These are phyloP conservation scores for Rosa hybrid DNA, from an alignment of 331 rosid species.

Conservation along the genomic window DNA sequence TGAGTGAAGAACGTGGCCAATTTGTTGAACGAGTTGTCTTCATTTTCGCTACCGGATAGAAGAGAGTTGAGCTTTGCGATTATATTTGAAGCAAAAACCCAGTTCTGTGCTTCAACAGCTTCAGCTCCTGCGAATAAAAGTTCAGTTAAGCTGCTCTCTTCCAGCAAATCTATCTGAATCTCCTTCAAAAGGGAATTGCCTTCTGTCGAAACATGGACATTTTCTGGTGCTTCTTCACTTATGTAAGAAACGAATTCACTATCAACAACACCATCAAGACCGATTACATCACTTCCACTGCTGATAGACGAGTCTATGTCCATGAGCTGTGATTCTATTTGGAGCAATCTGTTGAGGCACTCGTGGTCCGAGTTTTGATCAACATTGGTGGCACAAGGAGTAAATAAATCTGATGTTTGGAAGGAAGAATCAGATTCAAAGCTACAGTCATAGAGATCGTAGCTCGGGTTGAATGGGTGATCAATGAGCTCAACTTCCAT, in stretches of 20 bases:
- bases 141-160: neutral
- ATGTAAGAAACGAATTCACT: neutral
- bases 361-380: neutral
- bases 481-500: slow-evolving; percentile 2
- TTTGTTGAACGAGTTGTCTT: neutral
- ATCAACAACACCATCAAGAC: neutral
- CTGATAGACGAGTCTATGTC: neutral
- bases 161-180: neutral
- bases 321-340: slow-evolving; percentile 7
- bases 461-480: neutral
- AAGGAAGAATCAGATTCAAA: neutral
- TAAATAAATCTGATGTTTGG: neutral
- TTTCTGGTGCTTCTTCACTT: neutral
- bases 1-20: neutral
- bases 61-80: neutral
- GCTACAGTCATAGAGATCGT: neutral
- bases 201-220: neutral
- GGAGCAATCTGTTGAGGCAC: neutral
- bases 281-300: neutral
- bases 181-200: neutral
- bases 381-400: neutral
- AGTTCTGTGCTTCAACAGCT: neutral
- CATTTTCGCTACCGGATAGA: neutral
- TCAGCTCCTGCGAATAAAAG: slow-evolving; percentile 4
- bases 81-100: neutral